Conservation (phyloP, 495 filamentous ascomycete genomes). For the Glarea lozoyensis region DNA sequence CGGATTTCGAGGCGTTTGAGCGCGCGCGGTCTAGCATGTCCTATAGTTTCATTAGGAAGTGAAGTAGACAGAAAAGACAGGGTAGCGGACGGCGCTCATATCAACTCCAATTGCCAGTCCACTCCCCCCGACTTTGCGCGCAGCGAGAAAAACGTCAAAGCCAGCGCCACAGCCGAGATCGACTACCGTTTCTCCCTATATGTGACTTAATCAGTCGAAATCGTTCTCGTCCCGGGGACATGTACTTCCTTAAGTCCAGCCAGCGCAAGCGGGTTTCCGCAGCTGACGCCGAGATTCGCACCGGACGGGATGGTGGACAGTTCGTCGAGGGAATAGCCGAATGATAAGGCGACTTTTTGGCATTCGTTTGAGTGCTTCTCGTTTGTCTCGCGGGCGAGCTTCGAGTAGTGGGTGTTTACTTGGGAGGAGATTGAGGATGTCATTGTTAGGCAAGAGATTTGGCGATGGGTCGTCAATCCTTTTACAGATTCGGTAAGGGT, state of each 20-base stretch:
- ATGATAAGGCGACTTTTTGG: constrained; percentile 43
- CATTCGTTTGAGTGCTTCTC: too few relatives aligned
- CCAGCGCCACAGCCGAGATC: constrained; percentile 57
- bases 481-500: too few relatives aligned
- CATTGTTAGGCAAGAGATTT: too few relatives aligned
- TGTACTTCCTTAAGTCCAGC: constrained; percentile 42
- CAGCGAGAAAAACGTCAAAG: constrained; percentile 56
- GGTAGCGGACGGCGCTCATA: constrained; percentile 43
- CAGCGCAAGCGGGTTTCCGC: constrained; percentile 53
- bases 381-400: too few relatives aligned
- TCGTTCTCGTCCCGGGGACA: neutral
- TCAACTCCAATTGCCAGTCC: constrained; percentile 56
- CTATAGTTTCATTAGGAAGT: constrained; percentile 20
- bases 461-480: too few relatives aligned
- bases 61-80: neutral
- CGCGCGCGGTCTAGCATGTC: constrained; percentile 48
- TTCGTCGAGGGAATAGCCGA: constrained; percentile 51
- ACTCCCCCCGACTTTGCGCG: constrained; percentile 41
- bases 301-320: constrained; percentile 43
- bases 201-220: neutral
- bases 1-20: constrained; percentile 31
- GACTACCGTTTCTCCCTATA: constrained; percentile 52
- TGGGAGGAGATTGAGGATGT: too few relatives aligned
- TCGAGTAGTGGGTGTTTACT: too few relatives aligned
- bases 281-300: constrained; percentile 57